phyloP scores from a whole-genome alignment of 176 grass and related monocot species.

The Triticum dicoccoides region DNA sequence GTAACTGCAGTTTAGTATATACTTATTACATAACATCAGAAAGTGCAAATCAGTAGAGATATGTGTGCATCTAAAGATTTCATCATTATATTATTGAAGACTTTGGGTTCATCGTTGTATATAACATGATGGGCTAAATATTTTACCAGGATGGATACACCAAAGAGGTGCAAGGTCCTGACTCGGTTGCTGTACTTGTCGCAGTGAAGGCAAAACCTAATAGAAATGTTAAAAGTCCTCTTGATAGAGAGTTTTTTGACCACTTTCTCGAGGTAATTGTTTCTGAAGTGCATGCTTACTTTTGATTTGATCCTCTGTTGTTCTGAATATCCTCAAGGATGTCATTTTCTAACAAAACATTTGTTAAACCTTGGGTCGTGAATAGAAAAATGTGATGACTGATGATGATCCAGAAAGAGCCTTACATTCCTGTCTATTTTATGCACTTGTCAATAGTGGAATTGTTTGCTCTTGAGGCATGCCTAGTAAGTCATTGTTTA shows the following conservation, averaged over 20 bases:
- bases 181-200: slow-evolving; percentile 51
- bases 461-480: neutral
- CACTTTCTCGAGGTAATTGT: slow-evolving; percentile 62
- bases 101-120: neutral
- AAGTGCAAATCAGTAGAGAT: neutral
- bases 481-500: neutral
- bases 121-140: neutral
- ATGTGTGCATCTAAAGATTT: neutral
- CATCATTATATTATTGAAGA: neutral
- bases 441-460: neutral
- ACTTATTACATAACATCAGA: neutral
- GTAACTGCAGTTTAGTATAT: slow-evolving; percentile 25
- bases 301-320: neutral
- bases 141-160: slow-evolving; percentile 77
- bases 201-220: slow-evolving; percentile 63
- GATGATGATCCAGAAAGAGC: neutral
- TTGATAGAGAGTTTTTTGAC: slow-evolving; percentile 55
- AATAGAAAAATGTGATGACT: neutral
- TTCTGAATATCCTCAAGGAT: neutral
- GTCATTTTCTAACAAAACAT: neutral
- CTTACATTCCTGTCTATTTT: neutral
- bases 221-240: slow-evolving; percentile 42
- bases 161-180: slow-evolving; percentile 55
- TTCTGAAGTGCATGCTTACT: neutral
- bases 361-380: neutral